These are phyloP conservation scores for Podaxis mareebaensis DNA, from an alignment of 768 basidiomycete genomes.

Conservation along the genomic window DNA sequence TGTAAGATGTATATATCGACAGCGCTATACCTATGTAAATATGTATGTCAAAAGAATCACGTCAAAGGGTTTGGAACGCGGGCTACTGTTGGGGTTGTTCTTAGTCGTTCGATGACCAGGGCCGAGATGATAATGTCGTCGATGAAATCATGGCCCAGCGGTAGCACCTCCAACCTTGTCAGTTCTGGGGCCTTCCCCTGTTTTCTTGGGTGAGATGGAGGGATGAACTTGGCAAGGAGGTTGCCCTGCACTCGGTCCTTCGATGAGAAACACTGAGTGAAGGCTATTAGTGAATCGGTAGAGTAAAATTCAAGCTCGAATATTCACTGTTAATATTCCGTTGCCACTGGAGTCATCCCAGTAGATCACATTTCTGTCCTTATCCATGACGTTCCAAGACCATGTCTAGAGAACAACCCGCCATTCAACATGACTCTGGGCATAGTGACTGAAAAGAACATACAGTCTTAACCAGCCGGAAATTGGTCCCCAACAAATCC, in stretches of 20 bases:
- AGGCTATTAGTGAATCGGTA: conserved; percentile 2
- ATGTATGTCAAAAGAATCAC: conserved; percentile 17
- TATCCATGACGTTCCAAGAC: conserved; percentile 35
- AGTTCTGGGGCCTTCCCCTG: conserved; percentile 33
- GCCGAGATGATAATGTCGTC: conserved; percentile 46
- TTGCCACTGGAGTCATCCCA: conserved; percentile 37
- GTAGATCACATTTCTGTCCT: conserved; percentile 24
- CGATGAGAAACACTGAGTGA: conserved; percentile 39
- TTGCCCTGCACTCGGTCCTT: conserved; percentile 35
- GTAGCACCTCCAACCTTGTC: conserved; percentile 38
- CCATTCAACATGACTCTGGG: background rate
- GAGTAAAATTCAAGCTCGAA: background rate
- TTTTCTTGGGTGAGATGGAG: conserved; percentile 32
- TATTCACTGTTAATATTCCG: conserved; percentile 30
- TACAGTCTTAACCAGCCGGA: conserved; percentile 12
- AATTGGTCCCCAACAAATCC: conserved; percentile 11
- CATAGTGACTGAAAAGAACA: background rate
- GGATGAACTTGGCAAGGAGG: conserved; percentile 40
- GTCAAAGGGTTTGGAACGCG: conserved; percentile 15
- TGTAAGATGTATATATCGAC: conserved; percentile 8
- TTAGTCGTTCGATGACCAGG: conserved; percentile 40
- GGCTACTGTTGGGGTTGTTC: conserved; percentile 35
- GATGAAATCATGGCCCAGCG: conserved; percentile 38
- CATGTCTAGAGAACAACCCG: conserved; percentile 26
- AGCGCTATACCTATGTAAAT: background rate